These are phyloP conservation scores for Suillus tomentosus DNA, from an alignment of 768 basidiomycete species.

Conservation along the genomic window DNA sequence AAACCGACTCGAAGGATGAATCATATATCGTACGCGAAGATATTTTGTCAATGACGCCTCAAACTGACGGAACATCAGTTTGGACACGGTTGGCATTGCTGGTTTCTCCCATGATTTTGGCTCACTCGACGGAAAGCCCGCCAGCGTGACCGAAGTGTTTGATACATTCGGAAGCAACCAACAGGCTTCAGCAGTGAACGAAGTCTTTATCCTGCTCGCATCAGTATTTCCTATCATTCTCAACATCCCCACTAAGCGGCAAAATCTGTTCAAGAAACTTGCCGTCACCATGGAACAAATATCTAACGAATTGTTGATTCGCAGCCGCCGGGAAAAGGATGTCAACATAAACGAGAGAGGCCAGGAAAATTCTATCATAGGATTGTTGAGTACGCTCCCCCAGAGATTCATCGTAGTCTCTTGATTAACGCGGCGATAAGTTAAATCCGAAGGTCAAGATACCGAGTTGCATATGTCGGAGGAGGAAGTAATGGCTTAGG, in stretches of 20 bases:
- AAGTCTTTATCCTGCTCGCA: constrained; percentile 9
- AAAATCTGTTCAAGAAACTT: background rate
- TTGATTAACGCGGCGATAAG: background rate
- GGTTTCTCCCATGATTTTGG: constrained; percentile 63
- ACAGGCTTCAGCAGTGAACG: constrained; percentile 26
- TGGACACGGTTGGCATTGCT: constrained; percentile 60
- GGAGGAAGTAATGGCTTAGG: background rate
- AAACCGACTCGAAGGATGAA: constrained; percentile 32
- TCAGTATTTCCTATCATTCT: background rate
- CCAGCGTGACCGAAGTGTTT: constrained; percentile 44
- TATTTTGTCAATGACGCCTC: background rate
- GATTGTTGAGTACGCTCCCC: background rate
- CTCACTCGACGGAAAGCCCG: constrained; percentile 48
- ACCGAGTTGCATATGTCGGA: background rate
- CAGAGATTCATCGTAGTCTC: background rate
- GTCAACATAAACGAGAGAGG: background rate
- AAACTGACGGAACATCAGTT: constrained; percentile 28
- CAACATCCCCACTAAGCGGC: background rate
- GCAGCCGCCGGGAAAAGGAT: background rate
- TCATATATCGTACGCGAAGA: constrained; percentile 32
- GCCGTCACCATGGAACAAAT: background rate
- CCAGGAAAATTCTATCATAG: background rate
- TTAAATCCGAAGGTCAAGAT: background rate
- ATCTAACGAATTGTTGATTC: background rate
- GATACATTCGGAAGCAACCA: constrained; percentile 34